Conservation (phyloP, 176 grass and related monocot species). For the Otatea glauca region DNA sequence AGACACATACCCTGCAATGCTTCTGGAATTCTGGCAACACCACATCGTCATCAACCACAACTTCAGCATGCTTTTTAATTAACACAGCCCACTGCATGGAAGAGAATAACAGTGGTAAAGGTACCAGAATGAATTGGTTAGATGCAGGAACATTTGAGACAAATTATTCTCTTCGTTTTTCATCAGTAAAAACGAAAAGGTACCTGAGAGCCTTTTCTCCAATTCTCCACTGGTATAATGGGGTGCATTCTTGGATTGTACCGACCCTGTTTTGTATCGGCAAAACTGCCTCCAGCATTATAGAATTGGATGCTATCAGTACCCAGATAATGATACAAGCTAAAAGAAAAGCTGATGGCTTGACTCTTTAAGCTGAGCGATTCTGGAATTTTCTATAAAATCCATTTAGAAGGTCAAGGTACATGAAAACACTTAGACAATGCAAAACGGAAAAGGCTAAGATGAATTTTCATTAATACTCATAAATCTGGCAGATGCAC, state of each 20-base stretch:
- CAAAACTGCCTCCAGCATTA: conserved; percentile 88
- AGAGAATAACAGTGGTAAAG: conserved; percentile 32
- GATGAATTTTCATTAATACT: conserved; percentile 7
- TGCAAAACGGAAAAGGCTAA: conserved; percentile 6
- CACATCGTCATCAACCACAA: conserved; percentile 77
- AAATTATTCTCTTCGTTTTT: conserved; percentile 3
- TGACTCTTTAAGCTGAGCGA: conserved; percentile 26
- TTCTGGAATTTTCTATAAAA: not conserved
- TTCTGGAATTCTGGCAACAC: conserved; percentile 79
- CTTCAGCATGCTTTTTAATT: conserved; percentile 93
- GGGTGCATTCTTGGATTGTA: conserved; percentile 99
- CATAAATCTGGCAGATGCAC: conserved; percentile 3
- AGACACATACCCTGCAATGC: conserved; percentile 82
- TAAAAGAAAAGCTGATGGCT: conserved; percentile 19
- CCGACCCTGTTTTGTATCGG: conserved; percentile 87
- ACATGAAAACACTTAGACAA: conserved; percentile 6
- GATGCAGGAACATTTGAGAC: not conserved
- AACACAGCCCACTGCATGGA: conserved; percentile 80
- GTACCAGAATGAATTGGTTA: conserved; percentile 16
- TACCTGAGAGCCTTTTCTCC: conserved; percentile 99
- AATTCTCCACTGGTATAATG: conserved; percentile 77
- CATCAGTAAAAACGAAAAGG: conserved; percentile 16
- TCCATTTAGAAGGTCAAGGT: conserved; percentile 12
- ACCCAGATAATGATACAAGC: conserved; percentile 12
- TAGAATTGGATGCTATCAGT: conserved; percentile 40